Evolutionary conservation across 2,329 filamentous ascomycete genomes (phyloP).

Genomic region (Aspergillus pseudotamarii): DNA sequence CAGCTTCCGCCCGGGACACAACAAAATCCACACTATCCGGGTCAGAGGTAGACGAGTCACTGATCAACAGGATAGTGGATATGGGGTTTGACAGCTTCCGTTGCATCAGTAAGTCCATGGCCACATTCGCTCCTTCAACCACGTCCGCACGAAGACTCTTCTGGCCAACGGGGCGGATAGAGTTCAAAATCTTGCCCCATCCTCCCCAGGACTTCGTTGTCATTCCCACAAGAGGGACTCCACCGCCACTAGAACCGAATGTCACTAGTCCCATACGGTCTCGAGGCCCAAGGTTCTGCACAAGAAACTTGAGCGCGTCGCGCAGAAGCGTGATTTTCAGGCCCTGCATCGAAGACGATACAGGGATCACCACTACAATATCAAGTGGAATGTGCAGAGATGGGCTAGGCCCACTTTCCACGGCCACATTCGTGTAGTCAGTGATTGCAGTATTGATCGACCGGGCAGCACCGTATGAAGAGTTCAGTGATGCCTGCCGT

Average conservation of each 20-base stretch:
- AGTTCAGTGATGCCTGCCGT: conserved; percentile 79
- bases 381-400: conserved; percentile 90
- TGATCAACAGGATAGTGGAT: conserved; percentile 93
- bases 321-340: conserved; percentile 94
- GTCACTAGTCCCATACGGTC: conserved; percentile 97
- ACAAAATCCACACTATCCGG: conserved; percentile 97
- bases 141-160: conserved; percentile 97
- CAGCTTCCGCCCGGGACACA: conserved; percentile 91
- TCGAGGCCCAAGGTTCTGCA: conserved; percentile 83
- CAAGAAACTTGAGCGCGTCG: conserved; percentile 89
- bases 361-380: conserved; percentile 92
- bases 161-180: conserved; percentile 90
- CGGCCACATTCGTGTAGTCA: conserved; percentile 78
- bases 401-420: conserved; percentile 57
- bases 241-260: conserved; percentile 91
- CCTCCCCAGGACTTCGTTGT: conserved; percentile 92
- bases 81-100: conserved; percentile 94
- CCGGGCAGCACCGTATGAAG: conserved; percentile 77
- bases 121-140: conserved; percentile 94
- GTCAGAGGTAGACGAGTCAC: conserved; percentile 93
- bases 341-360: conserved; percentile 99
- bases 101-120: conserved; percentile 98
- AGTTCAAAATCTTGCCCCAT: conserved; percentile 82
- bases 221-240: conserved; percentile 96
- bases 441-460: conserved; percentile 87